Conservation (phyloP, 2,329 filamentous ascomycete species). For the Hymenoscyphus linearis region DNA sequence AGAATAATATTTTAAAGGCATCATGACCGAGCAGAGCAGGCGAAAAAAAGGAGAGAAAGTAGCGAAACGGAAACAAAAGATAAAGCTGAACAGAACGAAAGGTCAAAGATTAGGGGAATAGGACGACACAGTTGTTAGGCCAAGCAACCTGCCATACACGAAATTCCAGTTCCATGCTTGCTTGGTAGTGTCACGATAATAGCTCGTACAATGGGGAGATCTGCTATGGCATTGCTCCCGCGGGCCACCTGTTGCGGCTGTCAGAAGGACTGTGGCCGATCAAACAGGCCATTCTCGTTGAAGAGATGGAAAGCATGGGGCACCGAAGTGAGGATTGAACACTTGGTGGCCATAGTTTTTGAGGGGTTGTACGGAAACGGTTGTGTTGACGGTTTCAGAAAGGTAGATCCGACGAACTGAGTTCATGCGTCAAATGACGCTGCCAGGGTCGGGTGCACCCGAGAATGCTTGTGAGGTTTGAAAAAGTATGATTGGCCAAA, state of each 20-base stretch:
- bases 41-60: conserved; percentile 1
- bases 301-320: neutral
- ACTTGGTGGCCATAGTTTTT: neutral
- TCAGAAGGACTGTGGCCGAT: conserved; percentile 17
- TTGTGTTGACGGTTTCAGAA: conserved; percentile 17
- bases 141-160: neutral
- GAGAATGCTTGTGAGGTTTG: neutral
- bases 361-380: conserved; percentile 11
- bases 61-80: conserved; percentile 7
- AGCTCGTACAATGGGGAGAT: conserved; percentile 11
- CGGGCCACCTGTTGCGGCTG: conserved; percentile 16
- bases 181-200: neutral
- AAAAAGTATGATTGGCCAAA: neutral
- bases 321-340: neutral
- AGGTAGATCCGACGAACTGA: conserved; percentile 14
- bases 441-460: neutral
- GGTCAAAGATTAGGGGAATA: conserved; percentile 3
- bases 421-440: conserved; percentile 16
- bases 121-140: neutral
- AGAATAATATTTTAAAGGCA: conserved; percentile 10
- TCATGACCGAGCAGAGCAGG: conserved; percentile 24
- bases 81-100: conserved; percentile 7
- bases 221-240: conserved; percentile 19
- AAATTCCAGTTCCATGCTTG: neutral
- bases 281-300: conserved; percentile 13